A percentile compares a stretch with the other conserved stretches of the same genome.
Evolutionary conservation across 169 alveolate genomes (phyloP).

Genomic region (Besnoitia besnoiti): DNA sequence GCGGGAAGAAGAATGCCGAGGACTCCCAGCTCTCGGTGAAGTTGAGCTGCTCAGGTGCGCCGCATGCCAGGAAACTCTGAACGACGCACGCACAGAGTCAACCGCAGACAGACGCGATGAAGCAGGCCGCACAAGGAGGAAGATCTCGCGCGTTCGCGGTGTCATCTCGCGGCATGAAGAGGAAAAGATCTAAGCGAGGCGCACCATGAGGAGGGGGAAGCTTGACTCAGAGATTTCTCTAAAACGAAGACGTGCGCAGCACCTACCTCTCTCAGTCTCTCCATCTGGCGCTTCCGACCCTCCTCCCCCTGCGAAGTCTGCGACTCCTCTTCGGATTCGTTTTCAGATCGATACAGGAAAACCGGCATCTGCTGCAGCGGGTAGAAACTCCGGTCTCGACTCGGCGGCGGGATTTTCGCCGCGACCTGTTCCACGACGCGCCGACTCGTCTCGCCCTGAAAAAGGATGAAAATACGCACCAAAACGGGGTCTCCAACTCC

Average conservation of each 20-base stretch:
- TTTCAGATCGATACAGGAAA: too few relatives aligned
- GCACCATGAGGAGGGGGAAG: too few relatives aligned
- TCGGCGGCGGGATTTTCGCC: constrained; percentile 5
- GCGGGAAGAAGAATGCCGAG: neutral
- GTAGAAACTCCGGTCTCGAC: neutral
- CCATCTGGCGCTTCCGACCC: neutral
- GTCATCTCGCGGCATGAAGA: too few relatives aligned
- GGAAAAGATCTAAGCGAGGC: too few relatives aligned
- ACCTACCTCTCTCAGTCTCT: constrained; percentile 23
- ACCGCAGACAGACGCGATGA: too few relatives aligned
- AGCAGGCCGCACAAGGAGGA: too few relatives aligned
- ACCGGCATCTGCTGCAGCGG: too few relatives aligned
- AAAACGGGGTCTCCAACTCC: too few relatives aligned
- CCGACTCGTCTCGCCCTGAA: neutral
- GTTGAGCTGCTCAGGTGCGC: neutral
- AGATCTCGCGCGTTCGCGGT: neutral
- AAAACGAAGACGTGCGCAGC: neutral
- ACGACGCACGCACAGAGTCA: neutral
- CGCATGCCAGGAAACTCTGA: constrained; percentile 38
- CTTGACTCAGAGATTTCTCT: too few relatives aligned
- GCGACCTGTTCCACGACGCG: constrained; percentile 22
- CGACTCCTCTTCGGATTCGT: constrained; percentile 1
- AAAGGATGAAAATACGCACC: too few relatives aligned
- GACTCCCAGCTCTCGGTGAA: neutral
- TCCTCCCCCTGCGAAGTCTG: neutral